Percentiles rank a stretch among this genome's conserved stretches.
These are phyloP conservation scores for Nicotiana otophora DNA, from an alignment of 257 asterid species.

Conservation along the genomic window DNA sequence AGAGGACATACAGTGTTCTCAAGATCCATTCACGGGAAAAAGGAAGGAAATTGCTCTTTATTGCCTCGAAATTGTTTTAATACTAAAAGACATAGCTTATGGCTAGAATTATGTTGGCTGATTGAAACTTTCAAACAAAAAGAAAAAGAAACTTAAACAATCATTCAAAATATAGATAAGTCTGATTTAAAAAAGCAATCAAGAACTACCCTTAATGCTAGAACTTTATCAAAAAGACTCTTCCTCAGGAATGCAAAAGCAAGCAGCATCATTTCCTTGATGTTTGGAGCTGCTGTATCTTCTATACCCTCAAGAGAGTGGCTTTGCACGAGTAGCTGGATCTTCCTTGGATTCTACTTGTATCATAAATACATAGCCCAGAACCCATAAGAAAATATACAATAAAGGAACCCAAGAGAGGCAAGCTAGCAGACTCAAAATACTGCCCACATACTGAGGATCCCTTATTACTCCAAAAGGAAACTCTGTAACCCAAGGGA, in stretches of 20 bases:
- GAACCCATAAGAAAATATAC: conserved; percentile 57
- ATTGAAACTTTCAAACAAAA: neutral
- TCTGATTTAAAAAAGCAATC: neutral
- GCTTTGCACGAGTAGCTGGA: conserved; percentile 68
- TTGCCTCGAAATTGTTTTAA: neutral
- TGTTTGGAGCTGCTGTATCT: neutral
- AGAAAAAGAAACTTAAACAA: neutral
- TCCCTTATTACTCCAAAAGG: conserved; percentile 85
- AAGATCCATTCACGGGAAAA: neutral
- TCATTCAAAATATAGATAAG: neutral
- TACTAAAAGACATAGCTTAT: neutral
- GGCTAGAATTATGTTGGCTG: neutral
- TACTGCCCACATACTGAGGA: conserved; percentile 91
- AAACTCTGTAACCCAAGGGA: conserved; percentile 80
- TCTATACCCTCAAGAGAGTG: conserved; percentile 30
- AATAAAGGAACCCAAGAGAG: conserved; percentile 60
- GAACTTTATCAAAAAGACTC: neutral
- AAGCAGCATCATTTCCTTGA: neutral
- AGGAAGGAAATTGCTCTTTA: neutral
- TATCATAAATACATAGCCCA: conserved; percentile 71
- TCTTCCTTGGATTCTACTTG: conserved; percentile 71
- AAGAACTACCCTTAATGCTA: neutral
- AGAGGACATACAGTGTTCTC: neutral
- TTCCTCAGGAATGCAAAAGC: neutral
- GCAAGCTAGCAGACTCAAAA: conserved; percentile 75